These are phyloP conservation scores for Pseudocercospora cruenta DNA, from an alignment of 2,329 filamentous ascomycete genomes.

Conservation along the genomic window DNA sequence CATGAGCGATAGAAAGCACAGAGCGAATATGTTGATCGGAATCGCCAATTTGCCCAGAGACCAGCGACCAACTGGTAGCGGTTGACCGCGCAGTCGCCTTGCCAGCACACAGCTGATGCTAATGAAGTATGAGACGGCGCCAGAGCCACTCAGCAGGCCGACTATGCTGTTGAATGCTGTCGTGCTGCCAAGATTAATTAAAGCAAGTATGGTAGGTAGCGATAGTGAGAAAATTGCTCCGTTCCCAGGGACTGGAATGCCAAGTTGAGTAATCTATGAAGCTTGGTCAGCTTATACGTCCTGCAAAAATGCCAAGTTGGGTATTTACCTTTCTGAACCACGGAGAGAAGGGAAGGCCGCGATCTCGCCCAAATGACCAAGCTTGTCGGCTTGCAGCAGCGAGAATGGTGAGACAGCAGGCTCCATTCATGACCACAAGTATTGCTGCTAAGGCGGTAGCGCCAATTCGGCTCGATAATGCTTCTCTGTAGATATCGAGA, in stretches of 20 bases:
- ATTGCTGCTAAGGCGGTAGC: background rate
- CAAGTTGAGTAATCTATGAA: background rate
- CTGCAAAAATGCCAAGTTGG: background rate
- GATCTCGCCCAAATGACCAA: background rate
- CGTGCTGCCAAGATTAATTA: constrained; percentile 39
- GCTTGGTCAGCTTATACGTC: background rate
- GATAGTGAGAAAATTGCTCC: background rate
- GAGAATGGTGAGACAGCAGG: background rate
- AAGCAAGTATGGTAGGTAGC: constrained; percentile 11
- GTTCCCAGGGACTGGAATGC: background rate
- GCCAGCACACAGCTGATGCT: constrained; percentile 25
- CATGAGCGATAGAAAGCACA: background rate
- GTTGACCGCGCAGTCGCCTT: constrained; percentile 22
- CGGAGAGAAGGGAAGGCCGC: background rate
- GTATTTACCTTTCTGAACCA: background rate
- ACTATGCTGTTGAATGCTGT: constrained; percentile 46
- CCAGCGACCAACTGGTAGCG: constrained; percentile 23
- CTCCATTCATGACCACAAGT: background rate
- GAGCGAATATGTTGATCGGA: background rate
- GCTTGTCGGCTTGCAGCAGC: background rate
- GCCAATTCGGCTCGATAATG: background rate
- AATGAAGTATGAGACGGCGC: constrained; percentile 20
- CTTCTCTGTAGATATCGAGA: constrained; percentile 36
- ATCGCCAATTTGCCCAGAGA: constrained; percentile 12
- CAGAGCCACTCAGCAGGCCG: constrained; percentile 32